Conservation (phyloP, 164 flowering plant genomes). For the Nymphaea colorata region DNA sequence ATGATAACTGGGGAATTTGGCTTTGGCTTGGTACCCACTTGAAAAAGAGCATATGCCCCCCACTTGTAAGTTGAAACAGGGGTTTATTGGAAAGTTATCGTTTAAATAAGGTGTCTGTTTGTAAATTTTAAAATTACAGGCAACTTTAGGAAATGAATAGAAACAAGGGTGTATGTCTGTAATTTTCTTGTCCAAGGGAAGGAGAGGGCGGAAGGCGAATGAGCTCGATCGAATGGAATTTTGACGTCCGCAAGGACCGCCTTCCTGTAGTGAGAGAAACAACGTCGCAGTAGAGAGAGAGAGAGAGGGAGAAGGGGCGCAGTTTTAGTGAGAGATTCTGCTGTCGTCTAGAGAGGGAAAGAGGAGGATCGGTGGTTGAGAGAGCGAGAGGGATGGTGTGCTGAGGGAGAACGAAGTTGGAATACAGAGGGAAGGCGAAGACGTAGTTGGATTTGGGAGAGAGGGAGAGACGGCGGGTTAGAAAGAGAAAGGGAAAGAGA, state of each 20-base stretch:
- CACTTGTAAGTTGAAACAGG: too few relatives aligned
- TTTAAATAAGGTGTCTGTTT: too few relatives aligned
- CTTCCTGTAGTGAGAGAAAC: not conserved
- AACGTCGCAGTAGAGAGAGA: not conserved
- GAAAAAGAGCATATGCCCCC: too few relatives aligned
- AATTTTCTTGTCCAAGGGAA: too few relatives aligned
- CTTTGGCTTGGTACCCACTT: too few relatives aligned
- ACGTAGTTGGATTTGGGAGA: not conserved
- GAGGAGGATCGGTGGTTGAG: not conserved
- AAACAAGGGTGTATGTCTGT: too few relatives aligned
- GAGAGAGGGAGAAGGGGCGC: not conserved
- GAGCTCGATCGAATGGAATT: slow-evolving; percentile 14
- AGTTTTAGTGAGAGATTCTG: not conserved
- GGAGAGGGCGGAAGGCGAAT: not conserved
- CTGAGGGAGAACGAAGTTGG: not conserved
- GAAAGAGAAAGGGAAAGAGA: not conserved
- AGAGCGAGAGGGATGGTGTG: not conserved
- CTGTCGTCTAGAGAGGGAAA: not conserved
- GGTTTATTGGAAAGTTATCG: too few relatives aligned
- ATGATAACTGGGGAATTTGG: too few relatives aligned
- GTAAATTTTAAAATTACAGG: too few relatives aligned
- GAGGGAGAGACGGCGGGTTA: not conserved
- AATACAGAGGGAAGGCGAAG: not conserved
- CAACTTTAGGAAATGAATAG: too few relatives aligned
- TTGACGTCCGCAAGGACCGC: slow-evolving; percentile 29